A percentile compares a stretch with the other conserved stretches of the same genome.
Conservation (phyloP, 225 moss, liverwort and hornwort species). For the Physcomitrellopsis africana region DNA sequence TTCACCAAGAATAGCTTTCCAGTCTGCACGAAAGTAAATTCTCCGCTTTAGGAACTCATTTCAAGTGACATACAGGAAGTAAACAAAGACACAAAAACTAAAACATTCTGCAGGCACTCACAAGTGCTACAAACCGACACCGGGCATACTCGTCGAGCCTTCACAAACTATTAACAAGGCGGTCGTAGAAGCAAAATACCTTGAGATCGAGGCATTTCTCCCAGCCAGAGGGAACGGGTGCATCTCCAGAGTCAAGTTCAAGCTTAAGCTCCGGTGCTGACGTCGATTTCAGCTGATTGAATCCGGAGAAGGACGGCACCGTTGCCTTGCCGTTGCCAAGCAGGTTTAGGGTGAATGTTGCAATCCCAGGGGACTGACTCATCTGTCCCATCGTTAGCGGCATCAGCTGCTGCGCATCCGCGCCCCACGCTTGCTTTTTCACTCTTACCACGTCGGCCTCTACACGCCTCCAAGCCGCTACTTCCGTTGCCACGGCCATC, state of each 20-base stretch:
- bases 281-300: not conserved
- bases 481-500: slow-evolving; percentile 52
- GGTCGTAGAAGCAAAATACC: slow-evolving; percentile 25
- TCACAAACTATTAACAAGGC: not conserved
- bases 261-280: slow-evolving; percentile 41
- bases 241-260: slow-evolving; percentile 50
- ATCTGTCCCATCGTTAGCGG: slow-evolving; percentile 73
- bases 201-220: slow-evolving; percentile 71
- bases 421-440: slow-evolving; percentile 64
- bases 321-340: slow-evolving; percentile 22
- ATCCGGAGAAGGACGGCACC: not conserved
- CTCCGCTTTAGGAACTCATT: too few species aligned
- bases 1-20: slow-evolving; percentile 59
- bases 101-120: too few species aligned
- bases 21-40: slow-evolving; percentile 36
- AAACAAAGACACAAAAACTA: too few species aligned
- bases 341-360: slow-evolving; percentile 45
- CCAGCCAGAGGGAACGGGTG: slow-evolving; percentile 52
- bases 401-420: slow-evolving; percentile 64
- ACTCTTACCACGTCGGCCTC: slow-evolving; percentile 31
- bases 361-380: not conserved
- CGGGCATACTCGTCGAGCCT: too few species aligned
- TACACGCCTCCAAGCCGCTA: slow-evolving; percentile 38
- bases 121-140: too few species aligned
- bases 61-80: too few species aligned